Conservation (phyloP, 2,329 filamentous ascomycete genomes). For the Penicillium psychrosexuale region DNA sequence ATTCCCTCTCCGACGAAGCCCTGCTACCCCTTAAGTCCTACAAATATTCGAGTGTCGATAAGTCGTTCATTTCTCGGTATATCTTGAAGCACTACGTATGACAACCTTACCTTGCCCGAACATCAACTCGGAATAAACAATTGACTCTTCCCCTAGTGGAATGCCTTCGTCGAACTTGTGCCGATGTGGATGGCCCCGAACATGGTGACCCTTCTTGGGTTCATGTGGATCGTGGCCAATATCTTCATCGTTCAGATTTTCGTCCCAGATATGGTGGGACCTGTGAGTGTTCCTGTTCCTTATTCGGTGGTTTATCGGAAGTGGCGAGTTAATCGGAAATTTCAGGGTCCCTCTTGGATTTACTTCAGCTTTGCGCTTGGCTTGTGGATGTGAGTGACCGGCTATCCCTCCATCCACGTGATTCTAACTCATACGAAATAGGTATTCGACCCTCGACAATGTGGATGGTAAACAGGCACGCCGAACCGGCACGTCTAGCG, state of each 20-base stretch:
- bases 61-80: conserved; percentile 89
- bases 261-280: conserved; percentile 87
- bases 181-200: conserved; percentile 97
- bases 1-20: conserved; percentile 79
- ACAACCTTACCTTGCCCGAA: background rate
- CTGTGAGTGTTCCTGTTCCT: conserved; percentile 56
- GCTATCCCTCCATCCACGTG: background rate
- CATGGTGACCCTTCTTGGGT: conserved; percentile 92
- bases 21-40: conserved; percentile 89
- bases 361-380: conserved; percentile 96
- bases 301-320: background rate
- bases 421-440: conserved; percentile 16
- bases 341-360: conserved; percentile 79
- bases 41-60: conserved; percentile 97
- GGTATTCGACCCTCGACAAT: conserved; percentile 96
- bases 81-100: conserved; percentile 93
- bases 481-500: conserved; percentile 89
- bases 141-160: conserved; percentile 65
- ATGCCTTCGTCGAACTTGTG: conserved; percentile 85
- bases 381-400: conserved; percentile 74
- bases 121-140: background rate
- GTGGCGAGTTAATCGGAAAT: conserved; percentile 13
- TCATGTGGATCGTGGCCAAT: conserved; percentile 89
- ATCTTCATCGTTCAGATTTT: conserved; percentile 70
- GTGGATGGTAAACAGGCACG: conserved; percentile 97